Conservation (phyloP, 2,329 filamentous ascomycete species). For the Penicillium aurantiogriseum region DNA sequence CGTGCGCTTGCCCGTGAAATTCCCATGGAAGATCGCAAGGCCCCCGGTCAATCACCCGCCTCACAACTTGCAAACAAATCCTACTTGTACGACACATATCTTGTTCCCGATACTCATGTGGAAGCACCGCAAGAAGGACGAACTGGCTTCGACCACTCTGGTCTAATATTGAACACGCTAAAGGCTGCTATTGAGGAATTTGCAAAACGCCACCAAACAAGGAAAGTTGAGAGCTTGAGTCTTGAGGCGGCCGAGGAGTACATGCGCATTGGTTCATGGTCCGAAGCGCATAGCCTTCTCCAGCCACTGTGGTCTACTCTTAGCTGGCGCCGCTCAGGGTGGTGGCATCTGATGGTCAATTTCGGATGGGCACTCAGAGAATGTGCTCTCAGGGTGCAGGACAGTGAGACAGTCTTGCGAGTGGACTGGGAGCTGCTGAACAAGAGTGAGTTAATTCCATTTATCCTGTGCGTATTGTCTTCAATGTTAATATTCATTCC, state of each 20-base stretch:
- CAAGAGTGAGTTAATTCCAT: conserved; percentile 28
- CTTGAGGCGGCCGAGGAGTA: conserved; percentile 57
- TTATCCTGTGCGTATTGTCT: background rate
- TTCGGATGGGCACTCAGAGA: conserved; percentile 55
- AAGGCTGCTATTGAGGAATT: conserved; percentile 53
- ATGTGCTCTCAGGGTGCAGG: conserved; percentile 48
- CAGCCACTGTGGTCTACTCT: conserved; percentile 55
- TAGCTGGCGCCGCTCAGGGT: conserved; percentile 60
- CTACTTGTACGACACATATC: conserved; percentile 58
- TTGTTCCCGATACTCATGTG: conserved; percentile 58
- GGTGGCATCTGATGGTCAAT: conserved; percentile 57
- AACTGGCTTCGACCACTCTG: conserved; percentile 52
- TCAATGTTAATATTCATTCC: conserved; percentile 8
- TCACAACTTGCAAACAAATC: conserved; percentile 55
- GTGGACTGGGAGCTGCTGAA: conserved; percentile 58
- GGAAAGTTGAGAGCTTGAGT: conserved; percentile 55
- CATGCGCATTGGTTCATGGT: conserved; percentile 50
- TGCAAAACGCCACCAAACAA: conserved; percentile 50
- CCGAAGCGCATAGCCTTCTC: conserved; percentile 52
- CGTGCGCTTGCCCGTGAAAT: conserved; percentile 55
- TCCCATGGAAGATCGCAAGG: conserved; percentile 57
- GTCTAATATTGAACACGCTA: conserved; percentile 50
- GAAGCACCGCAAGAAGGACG: conserved; percentile 50
- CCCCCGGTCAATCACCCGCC: conserved; percentile 56
- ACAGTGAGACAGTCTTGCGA: conserved; percentile 50